phyloP scores from a whole-genome alignment of 2,329 filamentous ascomycete species.

The Beauveria pseudobassiana region DNA sequence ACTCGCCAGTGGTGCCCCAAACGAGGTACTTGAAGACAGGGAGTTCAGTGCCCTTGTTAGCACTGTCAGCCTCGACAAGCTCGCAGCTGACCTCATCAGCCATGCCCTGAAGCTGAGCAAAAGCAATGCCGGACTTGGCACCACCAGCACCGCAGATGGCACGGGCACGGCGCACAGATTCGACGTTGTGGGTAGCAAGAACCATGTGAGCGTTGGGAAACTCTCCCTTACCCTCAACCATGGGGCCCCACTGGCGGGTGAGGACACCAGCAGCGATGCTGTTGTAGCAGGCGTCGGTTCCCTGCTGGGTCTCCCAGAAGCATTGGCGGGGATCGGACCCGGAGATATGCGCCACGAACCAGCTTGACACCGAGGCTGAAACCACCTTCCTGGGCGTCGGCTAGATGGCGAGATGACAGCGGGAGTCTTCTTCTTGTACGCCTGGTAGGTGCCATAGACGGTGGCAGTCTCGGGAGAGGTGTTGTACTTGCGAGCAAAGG shows the following conservation, averaged over 20 bases:
- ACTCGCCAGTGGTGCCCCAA: slow-evolving; percentile 68
- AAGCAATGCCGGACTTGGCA: slow-evolving; percentile 32
- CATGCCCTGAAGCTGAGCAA: slow-evolving; percentile 84
- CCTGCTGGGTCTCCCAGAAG: slow-evolving; percentile 64
- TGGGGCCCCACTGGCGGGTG: slow-evolving; percentile 37
- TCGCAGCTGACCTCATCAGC: slow-evolving; percentile 81
- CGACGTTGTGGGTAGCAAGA: slow-evolving; percentile 75
- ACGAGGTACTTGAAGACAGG: slow-evolving; percentile 65
- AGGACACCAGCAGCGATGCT: slow-evolving; percentile 61
- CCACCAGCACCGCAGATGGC: slow-evolving; percentile 39
- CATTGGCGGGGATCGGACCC: slow-evolving; percentile 60
- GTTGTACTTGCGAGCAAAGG: slow-evolving; percentile 74
- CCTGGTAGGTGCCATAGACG: slow-evolving; percentile 75
- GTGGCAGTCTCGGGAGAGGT: slow-evolving; percentile 54
- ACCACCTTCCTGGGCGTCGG: slow-evolving; percentile 46
- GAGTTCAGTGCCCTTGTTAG: slow-evolving; percentile 27
- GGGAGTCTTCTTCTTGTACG: slow-evolving; percentile 61
- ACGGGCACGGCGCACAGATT: slow-evolving; percentile 55
- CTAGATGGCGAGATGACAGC: slow-evolving; percentile 51
- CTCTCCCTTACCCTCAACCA: slow-evolving; percentile 27
- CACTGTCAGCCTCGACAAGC: slow-evolving; percentile 34
- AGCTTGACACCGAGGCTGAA: slow-evolving; percentile 69
- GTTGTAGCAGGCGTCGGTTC: slow-evolving; percentile 68
- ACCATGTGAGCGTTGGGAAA: slow-evolving; percentile 59
- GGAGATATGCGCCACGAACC: slow-evolving; percentile 66